These are phyloP conservation scores for Dichomitus squalens DNA, from an alignment of 1,284 basidiomycete species.

Conservation along the genomic window DNA sequence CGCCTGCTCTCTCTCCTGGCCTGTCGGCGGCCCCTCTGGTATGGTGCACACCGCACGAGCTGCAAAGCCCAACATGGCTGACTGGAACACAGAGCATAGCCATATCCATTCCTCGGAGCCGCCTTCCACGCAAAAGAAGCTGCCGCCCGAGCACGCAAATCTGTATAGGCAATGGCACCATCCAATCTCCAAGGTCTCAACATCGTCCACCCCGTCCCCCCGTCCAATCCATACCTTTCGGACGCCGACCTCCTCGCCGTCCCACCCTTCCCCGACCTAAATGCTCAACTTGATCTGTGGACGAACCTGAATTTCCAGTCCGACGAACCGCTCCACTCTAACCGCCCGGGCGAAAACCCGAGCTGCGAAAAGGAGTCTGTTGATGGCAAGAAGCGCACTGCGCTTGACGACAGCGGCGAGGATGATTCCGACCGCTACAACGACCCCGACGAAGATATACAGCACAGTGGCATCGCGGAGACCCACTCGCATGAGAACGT, in stretches of 20 bases:
- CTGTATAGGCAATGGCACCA: conserved; percentile 45
- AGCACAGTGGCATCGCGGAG: conserved; percentile 49
- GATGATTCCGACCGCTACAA: conserved; percentile 34
- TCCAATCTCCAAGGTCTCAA: conserved; percentile 78
- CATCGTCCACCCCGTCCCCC: conserved; percentile 58
- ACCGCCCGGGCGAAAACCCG: conserved; percentile 14
- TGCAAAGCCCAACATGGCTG: background rate
- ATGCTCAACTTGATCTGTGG: conserved; percentile 83
- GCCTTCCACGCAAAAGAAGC: conserved; percentile 3
- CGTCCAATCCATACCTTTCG: conserved; percentile 40
- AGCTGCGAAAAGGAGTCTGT: conserved; percentile 20
- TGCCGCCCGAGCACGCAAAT: conserved; percentile 18
- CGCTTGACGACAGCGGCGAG: conserved; percentile 37
- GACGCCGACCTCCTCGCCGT: conserved; percentile 64
- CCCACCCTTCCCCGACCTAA: conserved; percentile 68
- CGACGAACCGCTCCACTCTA: conserved; percentile 57
- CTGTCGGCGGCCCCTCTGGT: conserved; percentile 7
- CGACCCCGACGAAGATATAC: conserved; percentile 48
- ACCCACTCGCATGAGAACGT: conserved; percentile 62
- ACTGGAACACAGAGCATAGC: background rate
- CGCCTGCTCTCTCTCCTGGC: background rate
- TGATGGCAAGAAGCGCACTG: conserved; percentile 20
- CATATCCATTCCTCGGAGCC: background rate
- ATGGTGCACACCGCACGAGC: conserved; percentile 5
- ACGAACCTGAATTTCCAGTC: conserved; percentile 79